A percentile compares a stretch with the other conserved stretches of the same genome.
Conservation (phyloP, 2,329 filamentous ascomycete genomes). For the Canariomyces notabilis region DNA sequence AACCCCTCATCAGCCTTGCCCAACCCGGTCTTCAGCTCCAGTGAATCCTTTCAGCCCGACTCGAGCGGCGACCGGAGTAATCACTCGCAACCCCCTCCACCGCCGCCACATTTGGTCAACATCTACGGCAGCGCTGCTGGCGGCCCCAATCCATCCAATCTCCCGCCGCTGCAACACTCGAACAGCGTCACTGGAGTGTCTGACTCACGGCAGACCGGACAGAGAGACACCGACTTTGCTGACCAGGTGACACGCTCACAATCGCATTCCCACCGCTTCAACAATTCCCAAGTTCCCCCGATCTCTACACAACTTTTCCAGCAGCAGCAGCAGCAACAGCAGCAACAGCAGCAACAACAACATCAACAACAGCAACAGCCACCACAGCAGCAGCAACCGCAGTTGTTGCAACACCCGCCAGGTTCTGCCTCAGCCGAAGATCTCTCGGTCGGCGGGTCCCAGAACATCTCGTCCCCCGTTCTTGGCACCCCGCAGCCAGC, state of each 20-base stretch:
- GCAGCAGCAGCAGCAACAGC: conserved; percentile 25
- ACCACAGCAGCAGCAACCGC: conserved; percentile 13
- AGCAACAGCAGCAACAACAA: conserved; percentile 19
- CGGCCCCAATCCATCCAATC: conserved; percentile 25
- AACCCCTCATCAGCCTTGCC: conserved; percentile 44
- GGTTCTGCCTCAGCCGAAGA: conserved; percentile 23
- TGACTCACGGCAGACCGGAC: conserved; percentile 25
- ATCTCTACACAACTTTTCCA: conserved; percentile 25
- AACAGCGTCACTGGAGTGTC: conserved; percentile 29
- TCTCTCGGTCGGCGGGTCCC: conserved; percentile 14
- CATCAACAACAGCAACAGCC: conserved; percentile 8
- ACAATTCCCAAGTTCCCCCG: conserved; percentile 28
- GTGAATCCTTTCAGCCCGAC: conserved; percentile 41
- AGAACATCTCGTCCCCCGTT: conserved; percentile 17
- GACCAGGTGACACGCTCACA: conserved; percentile 48
- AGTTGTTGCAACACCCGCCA: conserved; percentile 8
- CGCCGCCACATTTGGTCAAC: conserved; percentile 27
- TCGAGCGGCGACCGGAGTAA: conserved; percentile 30
- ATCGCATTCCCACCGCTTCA: conserved; percentile 50
- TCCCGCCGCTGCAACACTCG: conserved; percentile 36
- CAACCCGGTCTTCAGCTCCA: conserved; percentile 41
- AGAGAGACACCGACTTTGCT: conserved; percentile 38
- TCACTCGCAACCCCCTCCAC: conserved; percentile 27
- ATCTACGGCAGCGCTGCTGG: conserved; percentile 28
- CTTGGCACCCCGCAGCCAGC: conserved; percentile 22